phyloP scores from a whole-genome alignment of 306 rosid genomes.

The Cucurbita ficifolia region DNA sequence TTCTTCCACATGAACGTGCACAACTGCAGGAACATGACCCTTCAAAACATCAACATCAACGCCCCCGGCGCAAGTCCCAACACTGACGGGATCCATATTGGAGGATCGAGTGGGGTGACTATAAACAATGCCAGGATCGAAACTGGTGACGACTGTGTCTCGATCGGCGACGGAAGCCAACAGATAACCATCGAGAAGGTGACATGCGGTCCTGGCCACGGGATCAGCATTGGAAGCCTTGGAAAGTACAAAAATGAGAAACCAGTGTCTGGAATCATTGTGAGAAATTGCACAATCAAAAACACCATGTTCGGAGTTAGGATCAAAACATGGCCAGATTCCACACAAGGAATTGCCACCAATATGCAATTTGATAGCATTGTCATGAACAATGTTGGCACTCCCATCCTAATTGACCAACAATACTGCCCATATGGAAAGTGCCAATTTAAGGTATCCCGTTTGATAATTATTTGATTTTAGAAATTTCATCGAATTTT shows the following conservation, averaged over 20 bases:
- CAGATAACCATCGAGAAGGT: conserved; percentile 8
- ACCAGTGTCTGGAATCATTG: not conserved
- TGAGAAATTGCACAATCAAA: conserved; percentile 4
- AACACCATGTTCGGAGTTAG: conserved; percentile 12
- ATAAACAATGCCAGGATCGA: conserved; percentile 10
- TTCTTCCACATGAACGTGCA: conserved; percentile 24
- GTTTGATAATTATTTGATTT: too few relatives aligned
- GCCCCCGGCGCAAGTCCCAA: conserved; percentile 28
- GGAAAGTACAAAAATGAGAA: conserved; percentile 10
- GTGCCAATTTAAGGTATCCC: not conserved
- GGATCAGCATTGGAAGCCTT: conserved; percentile 37
- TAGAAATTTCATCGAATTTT: too few relatives aligned
- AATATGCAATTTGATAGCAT: conserved; percentile 8
- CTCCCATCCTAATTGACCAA: conserved; percentile 13
- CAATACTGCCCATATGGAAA: not conserved
- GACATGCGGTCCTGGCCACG: conserved; percentile 35
- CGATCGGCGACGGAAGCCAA: conserved; percentile 32
- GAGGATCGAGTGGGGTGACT: conserved; percentile 19
- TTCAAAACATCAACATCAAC: not conserved
- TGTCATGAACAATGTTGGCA: conserved; percentile 9
- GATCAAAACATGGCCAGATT: conserved; percentile 11
- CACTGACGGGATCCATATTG: conserved; percentile 38
- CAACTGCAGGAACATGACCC: conserved; percentile 20
- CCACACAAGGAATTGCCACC: not conserved
- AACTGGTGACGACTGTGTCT: conserved; percentile 38